phyloP scores from a whole-genome alignment of 2,329 filamentous ascomycete genomes.

The Claviceps digitariae region DNA sequence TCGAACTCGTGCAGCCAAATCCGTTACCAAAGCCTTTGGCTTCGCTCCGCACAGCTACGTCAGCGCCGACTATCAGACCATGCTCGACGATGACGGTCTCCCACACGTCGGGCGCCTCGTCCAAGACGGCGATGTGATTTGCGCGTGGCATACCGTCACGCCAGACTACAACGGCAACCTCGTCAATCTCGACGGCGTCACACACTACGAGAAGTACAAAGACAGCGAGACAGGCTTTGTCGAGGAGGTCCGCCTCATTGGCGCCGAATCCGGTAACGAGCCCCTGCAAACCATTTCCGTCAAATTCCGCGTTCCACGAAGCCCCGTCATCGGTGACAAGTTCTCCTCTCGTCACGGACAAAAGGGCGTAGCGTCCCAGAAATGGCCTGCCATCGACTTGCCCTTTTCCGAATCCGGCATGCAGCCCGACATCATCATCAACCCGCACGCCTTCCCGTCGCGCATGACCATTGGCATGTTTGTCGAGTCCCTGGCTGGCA shows the following conservation, averaged over 20 bases:
- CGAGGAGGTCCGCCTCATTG: constrained; percentile 85
- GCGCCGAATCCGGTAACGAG: constrained; percentile 69
- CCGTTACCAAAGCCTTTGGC: constrained; percentile 73
- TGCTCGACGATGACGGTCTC: constrained; percentile 77
- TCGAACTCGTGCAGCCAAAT: constrained; percentile 50
- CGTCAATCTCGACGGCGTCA: constrained; percentile 73
- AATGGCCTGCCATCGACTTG: constrained; percentile 90
- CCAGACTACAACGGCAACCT: constrained; percentile 66
- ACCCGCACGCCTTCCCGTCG: constrained; percentile 96
- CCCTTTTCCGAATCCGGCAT: constrained; percentile 95
- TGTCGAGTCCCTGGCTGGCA: constrained; percentile 90
- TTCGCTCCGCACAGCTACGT: constrained; percentile 70
- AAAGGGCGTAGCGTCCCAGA: constrained; percentile 92
- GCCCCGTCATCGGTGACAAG: constrained; percentile 93
- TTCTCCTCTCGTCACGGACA: constrained; percentile 98
- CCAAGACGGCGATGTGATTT: constrained; percentile 69
- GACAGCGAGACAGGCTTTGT: constrained; percentile 78
- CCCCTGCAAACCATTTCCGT: constrained; percentile 79
- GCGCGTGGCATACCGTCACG: constrained; percentile 79
- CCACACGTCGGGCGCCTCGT: constrained; percentile 69
- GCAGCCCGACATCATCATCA: constrained; percentile 96
- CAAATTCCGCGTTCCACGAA: constrained; percentile 82
- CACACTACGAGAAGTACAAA: constrained; percentile 88
- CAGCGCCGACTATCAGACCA: constrained; percentile 54
- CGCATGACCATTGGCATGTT: constrained; percentile 99